These are phyloP conservation scores for Penicillium aurantiogriseum DNA, from an alignment of 2,329 filamentous ascomycete species.

Conservation along the genomic window DNA sequence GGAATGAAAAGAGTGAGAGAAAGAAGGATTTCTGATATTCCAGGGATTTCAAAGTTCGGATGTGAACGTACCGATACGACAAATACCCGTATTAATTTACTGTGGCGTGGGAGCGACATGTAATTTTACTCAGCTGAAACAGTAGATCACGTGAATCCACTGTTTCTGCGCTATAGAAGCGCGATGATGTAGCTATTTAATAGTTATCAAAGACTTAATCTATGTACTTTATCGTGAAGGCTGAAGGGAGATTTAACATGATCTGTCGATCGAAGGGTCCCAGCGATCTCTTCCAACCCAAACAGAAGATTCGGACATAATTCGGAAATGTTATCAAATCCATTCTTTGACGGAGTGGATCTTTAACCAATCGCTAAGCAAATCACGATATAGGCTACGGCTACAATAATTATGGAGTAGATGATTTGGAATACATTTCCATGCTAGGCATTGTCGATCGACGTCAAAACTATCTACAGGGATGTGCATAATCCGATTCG, in stretches of 20 bases:
- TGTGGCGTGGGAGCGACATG: not conserved
- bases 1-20: not conserved
- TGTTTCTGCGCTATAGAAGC: not conserved
- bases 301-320: not conserved
- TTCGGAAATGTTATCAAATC: not conserved
- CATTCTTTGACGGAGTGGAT: not conserved
- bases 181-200: not conserved
- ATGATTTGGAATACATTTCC: slow-evolving; percentile 1
- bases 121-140: not conserved
- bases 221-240: too few species aligned
- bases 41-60: not conserved
- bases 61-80: not conserved
- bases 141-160: not conserved
- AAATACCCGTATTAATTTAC: not conserved
- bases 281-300: not conserved
- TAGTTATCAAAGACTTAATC: too few species aligned
- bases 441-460: not conserved
- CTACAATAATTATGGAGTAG: not conserved
- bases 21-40: not conserved
- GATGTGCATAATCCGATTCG: not conserved
- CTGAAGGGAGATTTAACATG: not conserved
- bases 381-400: not conserved
- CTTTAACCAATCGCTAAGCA: not conserved
- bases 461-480: not conserved
- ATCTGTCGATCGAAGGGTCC: not conserved